These are phyloP conservation scores for Yamadazyma laniorum DNA, from an alignment of 805 yeast species.

Conservation along the genomic window DNA sequence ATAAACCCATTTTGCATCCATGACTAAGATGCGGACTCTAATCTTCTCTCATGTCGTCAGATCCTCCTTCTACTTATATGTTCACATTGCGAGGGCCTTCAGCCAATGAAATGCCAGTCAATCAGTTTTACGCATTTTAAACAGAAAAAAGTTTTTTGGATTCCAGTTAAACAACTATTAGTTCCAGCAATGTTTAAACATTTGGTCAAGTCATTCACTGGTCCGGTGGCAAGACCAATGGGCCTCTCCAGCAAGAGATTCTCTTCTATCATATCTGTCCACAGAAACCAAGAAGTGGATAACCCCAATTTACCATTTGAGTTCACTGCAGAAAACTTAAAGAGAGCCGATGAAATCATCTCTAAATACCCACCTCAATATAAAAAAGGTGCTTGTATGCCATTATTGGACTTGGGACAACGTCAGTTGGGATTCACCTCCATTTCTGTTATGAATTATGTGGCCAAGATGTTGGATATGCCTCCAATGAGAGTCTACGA, in stretches of 20 bases:
- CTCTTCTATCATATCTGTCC: constrained; percentile 54
- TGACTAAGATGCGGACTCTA: too few species aligned
- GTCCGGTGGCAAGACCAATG: constrained; percentile 1
- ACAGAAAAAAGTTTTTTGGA: constrained; percentile 6
- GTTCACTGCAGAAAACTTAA: constrained; percentile 61
- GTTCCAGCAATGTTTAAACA: constrained; percentile 5
- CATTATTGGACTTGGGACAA: constrained; percentile 81
- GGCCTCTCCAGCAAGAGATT: constrained; percentile 22
- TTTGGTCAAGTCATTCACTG: constrained; percentile 2
- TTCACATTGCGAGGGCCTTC: too few species aligned
- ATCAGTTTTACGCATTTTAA: constrained; percentile 15
- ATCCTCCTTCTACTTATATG: too few species aligned
- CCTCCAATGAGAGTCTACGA: constrained; percentile 95
- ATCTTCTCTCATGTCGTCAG: too few species aligned
- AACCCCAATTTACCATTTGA: constrained; percentile 69
- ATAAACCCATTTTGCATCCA: too few species aligned
- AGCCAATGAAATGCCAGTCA: constrained; percentile 14
- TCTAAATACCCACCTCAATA: constrained; percentile 83
- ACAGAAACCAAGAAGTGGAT: constrained; percentile 69
- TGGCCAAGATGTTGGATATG: constrained; percentile 78
- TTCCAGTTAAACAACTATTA: constrained; percentile 2
- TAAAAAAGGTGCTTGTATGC: constrained; percentile 87
- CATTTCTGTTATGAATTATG: constrained; percentile 85
- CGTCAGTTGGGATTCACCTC: constrained; percentile 86
- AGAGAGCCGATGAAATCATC: constrained; percentile 69